These are phyloP conservation scores for Suillus alpinus DNA, from an alignment of 768 basidiomycete genomes.

Conservation along the genomic window DNA sequence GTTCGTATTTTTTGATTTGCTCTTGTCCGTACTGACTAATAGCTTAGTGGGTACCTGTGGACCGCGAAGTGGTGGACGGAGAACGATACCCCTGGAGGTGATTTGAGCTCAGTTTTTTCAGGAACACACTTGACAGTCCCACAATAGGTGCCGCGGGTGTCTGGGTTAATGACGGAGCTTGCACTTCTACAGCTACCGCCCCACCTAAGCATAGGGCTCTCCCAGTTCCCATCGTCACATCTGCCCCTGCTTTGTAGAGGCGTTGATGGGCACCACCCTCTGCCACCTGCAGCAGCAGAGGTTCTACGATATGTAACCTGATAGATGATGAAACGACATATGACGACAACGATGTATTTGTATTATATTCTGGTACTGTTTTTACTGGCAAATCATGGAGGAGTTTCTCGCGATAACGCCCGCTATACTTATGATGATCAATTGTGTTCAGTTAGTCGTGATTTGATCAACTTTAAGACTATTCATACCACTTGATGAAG, in stretches of 20 bases:
- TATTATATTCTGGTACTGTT: not conserved
- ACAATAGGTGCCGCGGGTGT: slow-evolving; percentile 43
- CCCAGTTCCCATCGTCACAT: slow-evolving; percentile 1
- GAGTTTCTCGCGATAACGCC: not conserved
- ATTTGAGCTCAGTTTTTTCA: not conserved
- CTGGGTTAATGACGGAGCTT: slow-evolving; percentile 59
- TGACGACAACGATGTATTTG: not conserved
- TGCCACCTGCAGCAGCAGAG: not conserved
- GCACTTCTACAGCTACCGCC: slow-evolving; percentile 21
- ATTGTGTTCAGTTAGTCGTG: not conserved
- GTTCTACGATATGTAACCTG: not conserved
- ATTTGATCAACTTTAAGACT: not conserved
- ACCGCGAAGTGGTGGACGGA: slow-evolving; percentile 45
- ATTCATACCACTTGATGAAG: slow-evolving; percentile 40
- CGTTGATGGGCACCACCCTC: not conserved
- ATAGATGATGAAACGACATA: not conserved
- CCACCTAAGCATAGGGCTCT: not conserved
- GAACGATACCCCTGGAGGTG: slow-evolving; percentile 33
- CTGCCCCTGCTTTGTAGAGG: slow-evolving; percentile 4
- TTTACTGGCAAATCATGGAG: not conserved
- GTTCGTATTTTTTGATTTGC: slow-evolving; percentile 23
- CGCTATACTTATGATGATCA: not conserved
- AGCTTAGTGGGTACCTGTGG: slow-evolving; percentile 43
- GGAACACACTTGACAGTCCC: not conserved
- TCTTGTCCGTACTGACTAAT: not conserved